These are phyloP conservation scores for Ottelia alismoides DNA, from an alignment of 106 monocot species.

Conservation along the genomic window DNA sequence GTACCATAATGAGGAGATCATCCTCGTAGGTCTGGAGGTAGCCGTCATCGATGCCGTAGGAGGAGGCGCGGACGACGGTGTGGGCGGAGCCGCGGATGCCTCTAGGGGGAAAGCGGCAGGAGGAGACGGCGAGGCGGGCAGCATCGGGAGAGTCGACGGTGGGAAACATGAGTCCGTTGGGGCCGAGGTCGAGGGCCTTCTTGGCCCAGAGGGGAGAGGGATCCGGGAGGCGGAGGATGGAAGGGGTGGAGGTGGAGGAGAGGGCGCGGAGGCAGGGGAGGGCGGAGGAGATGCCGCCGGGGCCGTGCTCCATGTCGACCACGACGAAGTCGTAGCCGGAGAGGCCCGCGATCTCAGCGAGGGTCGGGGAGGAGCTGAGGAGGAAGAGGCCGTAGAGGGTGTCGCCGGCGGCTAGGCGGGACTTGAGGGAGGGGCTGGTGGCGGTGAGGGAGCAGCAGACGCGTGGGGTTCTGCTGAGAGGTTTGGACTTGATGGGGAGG, in stretches of 20 bases:
- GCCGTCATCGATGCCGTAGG: slow-evolving; percentile 69
- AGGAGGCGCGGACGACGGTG: slow-evolving; percentile 68
- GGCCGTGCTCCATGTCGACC: slow-evolving; percentile 89
- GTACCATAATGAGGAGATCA: slow-evolving; percentile 59
- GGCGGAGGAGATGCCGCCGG: slow-evolving; percentile 42
- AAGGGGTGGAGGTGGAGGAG: slow-evolving; percentile 40
- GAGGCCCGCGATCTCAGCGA: slow-evolving; percentile 84
- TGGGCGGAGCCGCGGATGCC: slow-evolving; percentile 81
- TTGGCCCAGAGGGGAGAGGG: slow-evolving; percentile 49
- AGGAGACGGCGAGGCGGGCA: slow-evolving; percentile 50
- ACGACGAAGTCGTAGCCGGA: slow-evolving; percentile 92
- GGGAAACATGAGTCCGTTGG: slow-evolving; percentile 84
- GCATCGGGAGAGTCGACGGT: slow-evolving; percentile 24
- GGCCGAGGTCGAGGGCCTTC: slow-evolving; percentile 92
- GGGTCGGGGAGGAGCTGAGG: slow-evolving; percentile 61
- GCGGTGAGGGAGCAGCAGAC: slow-evolving; percentile 5
- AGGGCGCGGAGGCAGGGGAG: slow-evolving; percentile 71
- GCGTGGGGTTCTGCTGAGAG: no score
- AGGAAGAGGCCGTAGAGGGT: slow-evolving; percentile 88
- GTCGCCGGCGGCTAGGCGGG: slow-evolving; percentile 53
- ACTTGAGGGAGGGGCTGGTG: slow-evolving; percentile 30
- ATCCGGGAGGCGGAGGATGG: slow-evolving; percentile 70
- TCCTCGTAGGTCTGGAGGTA: slow-evolving; percentile 67
- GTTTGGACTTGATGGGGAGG: no score
- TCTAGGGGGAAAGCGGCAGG: slow-evolving; percentile 66